Base-by-base conservation (phyloP, 2,329 filamentous ascomycete species). In the Fusarium metavorans region DNA sequence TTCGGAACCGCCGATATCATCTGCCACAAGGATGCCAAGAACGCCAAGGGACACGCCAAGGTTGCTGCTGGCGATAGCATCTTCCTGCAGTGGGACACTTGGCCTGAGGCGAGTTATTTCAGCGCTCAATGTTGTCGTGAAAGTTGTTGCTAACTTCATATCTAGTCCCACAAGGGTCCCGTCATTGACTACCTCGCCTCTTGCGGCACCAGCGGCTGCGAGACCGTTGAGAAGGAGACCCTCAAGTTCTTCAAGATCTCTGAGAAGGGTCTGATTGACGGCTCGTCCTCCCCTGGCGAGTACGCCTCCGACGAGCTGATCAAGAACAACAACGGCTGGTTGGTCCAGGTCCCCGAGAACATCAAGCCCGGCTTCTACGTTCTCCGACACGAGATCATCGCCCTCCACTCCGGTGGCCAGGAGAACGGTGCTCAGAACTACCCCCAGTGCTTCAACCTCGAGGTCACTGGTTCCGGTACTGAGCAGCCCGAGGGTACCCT, bases 221-320 rank as follows among this genome's bases (percentile, higher is more conserved):
- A 86, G 62, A 80, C 82, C 1, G 88, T 88, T 67, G 87, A 89
- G 82, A 89, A 90, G 83, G 82, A 82, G 8, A 79, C 82, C 11
- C 86, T 92, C 63, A 82, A 88, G 77, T 92, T 89, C 83, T 90
- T 92, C 87, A 93, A 93, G 88, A 92, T 93, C 71, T 86, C 87
- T 60, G 87, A 88, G 76, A 84, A 81, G 41, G 91, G 91, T 76
- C 84, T 90, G 30, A 80, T 87, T 67, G 70, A 77, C 59, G 85
- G 90, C 69, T 82, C 88, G 74, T 77, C 82, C 71, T 83, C 81
- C 71, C 83, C 82, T 68, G 76, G 80, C 63, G 74, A 64, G 45
- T 85, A 83, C 79, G 81, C 79, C 52, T 75, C 82, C 18, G 80
- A 81, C 73, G 79, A 86, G 25, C 81, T 90, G 68, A 86, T 88